Percentiles rank a stretch among this genome's conserved stretches.
Evolutionary conservation across 192 early-diverging fungal species (phyloP).

Genomic region (Coemansia sp.): DNA sequence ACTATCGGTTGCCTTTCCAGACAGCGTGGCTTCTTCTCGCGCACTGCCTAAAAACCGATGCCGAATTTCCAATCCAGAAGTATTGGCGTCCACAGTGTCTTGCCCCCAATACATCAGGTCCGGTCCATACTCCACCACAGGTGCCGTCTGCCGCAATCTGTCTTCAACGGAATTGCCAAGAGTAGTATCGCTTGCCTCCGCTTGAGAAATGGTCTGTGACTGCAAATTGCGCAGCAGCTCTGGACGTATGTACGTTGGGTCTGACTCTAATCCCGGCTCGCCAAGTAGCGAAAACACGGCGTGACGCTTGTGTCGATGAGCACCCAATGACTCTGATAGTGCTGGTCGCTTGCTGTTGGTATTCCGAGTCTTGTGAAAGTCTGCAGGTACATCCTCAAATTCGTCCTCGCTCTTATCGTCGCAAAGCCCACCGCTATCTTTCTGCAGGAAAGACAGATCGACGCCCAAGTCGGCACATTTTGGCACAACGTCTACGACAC

Average conservation of each 20-base stretch:
- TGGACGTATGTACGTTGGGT: constrained; percentile 31
- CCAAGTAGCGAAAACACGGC: constrained; percentile 40
- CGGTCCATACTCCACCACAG: constrained; percentile 66
- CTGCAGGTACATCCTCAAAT: constrained; percentile 40
- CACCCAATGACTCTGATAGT: constrained; percentile 39
- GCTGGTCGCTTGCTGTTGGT: neutral
- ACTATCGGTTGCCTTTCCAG: constrained; percentile 54
- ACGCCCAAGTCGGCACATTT: constrained; percentile 43
- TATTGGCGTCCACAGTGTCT: constrained; percentile 62
- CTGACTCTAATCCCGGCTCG: constrained; percentile 15
- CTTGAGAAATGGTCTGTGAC: too few relatives aligned
- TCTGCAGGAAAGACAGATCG: constrained; percentile 12
- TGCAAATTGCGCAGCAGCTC: constrained; percentile 13
- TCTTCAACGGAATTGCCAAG: constrained; percentile 42
- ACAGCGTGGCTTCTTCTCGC: constrained; percentile 62
- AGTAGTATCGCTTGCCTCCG: constrained; percentile 8
- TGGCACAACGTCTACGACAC: constrained; percentile 16
- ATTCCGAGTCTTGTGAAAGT: constrained; percentile 8
- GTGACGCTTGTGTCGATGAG: constrained; percentile 22
- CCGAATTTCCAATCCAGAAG: constrained; percentile 55
- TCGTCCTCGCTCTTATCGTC: constrained; percentile 26
- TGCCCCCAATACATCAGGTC: constrained; percentile 72
- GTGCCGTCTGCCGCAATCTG: constrained; percentile 61
- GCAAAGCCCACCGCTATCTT: neutral
- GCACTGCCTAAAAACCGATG: constrained; percentile 71